These are phyloP conservation scores for Apiotrichum akiyoshidainum DNA, from an alignment of 1,284 basidiomycete species.

Conservation along the genomic window DNA sequence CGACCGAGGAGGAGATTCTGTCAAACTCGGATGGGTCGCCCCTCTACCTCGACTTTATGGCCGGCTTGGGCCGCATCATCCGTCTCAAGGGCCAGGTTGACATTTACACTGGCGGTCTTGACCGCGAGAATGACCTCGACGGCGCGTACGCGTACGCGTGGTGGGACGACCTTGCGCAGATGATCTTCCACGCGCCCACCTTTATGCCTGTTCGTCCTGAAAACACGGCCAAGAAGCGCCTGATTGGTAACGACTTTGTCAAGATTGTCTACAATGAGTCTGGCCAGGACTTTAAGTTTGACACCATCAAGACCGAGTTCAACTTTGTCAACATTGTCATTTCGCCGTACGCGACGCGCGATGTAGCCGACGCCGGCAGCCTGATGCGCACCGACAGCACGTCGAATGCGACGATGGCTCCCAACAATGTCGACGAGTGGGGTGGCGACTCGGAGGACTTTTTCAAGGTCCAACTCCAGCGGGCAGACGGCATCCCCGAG, in stretches of 20 bases:
- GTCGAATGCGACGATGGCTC: not conserved
- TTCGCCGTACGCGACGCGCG: conserved; percentile 82
- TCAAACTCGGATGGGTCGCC: conserved; percentile 89
- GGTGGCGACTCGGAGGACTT: conserved; percentile 58
- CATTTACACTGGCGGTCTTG: conserved; percentile 90
- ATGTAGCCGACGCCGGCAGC: conserved; percentile 37
- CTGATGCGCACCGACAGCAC: conserved; percentile 2
- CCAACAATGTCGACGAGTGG: conserved; percentile 23
- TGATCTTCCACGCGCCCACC: conserved; percentile 93
- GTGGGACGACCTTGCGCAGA: conserved; percentile 97
- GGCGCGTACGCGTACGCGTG: conserved; percentile 86
- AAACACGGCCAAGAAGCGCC: conserved; percentile 82
- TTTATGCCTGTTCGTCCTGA: conserved; percentile 83
- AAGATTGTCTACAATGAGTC: conserved; percentile 98
- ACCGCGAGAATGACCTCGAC: conserved; percentile 80
- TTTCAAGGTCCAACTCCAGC: conserved; percentile 85
- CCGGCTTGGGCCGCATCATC: conserved; percentile 83
- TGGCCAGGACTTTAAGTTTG: conserved; percentile 78
- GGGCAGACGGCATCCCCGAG: conserved; percentile 79
- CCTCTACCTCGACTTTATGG: conserved; percentile 87
- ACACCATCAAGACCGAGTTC: conserved; percentile 83
- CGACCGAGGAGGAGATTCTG: conserved; percentile 78
- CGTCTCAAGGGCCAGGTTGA: conserved; percentile 86
- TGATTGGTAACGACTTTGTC: conserved; percentile 92
- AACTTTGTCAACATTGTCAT: conserved; percentile 98